Base-by-base conservation (phyloP, 305 asterid species). In the Plantago lanceolata region DNA sequence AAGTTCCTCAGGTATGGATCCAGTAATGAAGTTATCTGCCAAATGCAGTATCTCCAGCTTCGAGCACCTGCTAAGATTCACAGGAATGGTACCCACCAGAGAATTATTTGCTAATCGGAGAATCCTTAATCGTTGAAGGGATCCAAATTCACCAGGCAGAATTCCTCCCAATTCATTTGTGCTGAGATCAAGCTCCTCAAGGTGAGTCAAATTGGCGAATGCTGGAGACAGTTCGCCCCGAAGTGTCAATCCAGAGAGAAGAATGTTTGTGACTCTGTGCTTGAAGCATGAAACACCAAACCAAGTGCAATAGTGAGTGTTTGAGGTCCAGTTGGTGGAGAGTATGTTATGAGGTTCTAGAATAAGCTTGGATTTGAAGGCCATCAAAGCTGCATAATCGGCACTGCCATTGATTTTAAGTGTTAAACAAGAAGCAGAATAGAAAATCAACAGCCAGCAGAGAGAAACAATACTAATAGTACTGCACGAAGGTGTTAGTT, bases 291-390 rank as follows among this genome's bases (percentile, higher is more conserved):
- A 62, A 59, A 72, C 72, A 48, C 78, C 83, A 29, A 35, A 65
- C 82, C 82, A 78, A 26, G n/a, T 61, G 72, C 77, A 75, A 57
- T 66, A 66, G 44, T 72, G 73, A 57, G 78, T 58, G 19, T 52
- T 29, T 51, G 75, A 68, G 63, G 60, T 78, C 80, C 82, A 78
- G 55, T 72, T 71, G 15, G 28, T 63, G 55, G 75, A 68, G 24
- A 79, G 19, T 57, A 67, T 56, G 60, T 51, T 57, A n/a, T 59
- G 52, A 6, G 69, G n/a, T 47, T 60, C 54, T 15, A 70, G 49
- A 14, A 48, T 12, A 18, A 73, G 58, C 24, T 48, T 33, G 48
- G 76, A 77, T 67, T 70, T 77, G 57, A 77, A 67, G 37, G 78
- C 57, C 54, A 73, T 43, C 20, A 78, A 59, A 68, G 72, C 71